These are phyloP conservation scores for Inosperma sp. DNA, from an alignment of 768 basidiomycete species.

Conservation along the genomic window DNA sequence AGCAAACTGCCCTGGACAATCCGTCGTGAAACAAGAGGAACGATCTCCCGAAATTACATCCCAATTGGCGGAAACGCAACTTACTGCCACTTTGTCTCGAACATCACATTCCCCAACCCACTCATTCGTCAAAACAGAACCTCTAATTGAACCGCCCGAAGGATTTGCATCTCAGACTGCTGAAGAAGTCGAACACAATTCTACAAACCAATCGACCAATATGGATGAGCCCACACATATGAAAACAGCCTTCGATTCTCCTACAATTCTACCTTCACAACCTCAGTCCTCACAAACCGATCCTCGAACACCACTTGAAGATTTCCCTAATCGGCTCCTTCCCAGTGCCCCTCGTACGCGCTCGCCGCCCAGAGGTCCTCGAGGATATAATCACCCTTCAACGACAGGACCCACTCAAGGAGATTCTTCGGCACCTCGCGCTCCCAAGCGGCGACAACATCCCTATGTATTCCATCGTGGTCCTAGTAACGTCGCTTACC, in stretches of 20 bases:
- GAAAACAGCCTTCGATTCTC: constrained; percentile 1
- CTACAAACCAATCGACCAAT: background rate
- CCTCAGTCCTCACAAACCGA: background rate
- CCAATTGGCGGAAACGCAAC: too few relatives aligned
- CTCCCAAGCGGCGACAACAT: background rate
- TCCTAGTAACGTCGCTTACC: too few relatives aligned
- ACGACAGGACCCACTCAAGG: constrained; percentile 9
- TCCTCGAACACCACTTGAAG: constrained; percentile 14
- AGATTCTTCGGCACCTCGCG: background rate
- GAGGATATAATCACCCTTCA: constrained; percentile 14
- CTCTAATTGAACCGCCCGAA: too few relatives aligned
- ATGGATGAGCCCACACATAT: background rate
- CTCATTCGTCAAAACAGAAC: too few relatives aligned
- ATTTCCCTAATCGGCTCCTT: constrained; percentile 2
- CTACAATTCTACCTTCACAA: background rate
- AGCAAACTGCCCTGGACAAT: too few relatives aligned
- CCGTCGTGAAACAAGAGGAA: too few relatives aligned
- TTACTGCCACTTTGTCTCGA: too few relatives aligned
- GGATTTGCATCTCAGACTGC: too few relatives aligned
- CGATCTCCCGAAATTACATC: too few relatives aligned
- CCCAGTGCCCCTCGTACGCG: constrained; percentile 25
- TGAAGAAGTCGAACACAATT: background rate
- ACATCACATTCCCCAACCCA: too few relatives aligned
- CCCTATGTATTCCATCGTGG: too few relatives aligned
- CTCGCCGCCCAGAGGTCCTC: constrained; percentile 41